Percentiles rank a stretch among this genome's conserved stretches.
Conservation (phyloP, 176 grass and related monocot genomes). For the Triticum aestivum region DNA sequence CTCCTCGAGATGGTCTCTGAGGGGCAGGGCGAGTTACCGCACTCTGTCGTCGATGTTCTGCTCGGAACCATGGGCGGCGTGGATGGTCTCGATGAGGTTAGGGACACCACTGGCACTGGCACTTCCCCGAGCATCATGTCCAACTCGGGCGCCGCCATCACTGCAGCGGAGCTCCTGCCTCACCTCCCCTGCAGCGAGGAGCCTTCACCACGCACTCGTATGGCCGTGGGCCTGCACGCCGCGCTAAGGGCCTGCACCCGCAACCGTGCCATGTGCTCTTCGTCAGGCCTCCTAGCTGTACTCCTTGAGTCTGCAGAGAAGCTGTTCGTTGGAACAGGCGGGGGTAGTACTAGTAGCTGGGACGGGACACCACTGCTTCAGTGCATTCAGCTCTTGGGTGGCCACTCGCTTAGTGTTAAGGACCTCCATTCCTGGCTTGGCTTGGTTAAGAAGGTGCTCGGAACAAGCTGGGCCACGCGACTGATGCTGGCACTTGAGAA, state of each 20-base stretch:
- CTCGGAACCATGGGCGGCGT: slow-evolving; percentile 76
- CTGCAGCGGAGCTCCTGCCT: slow-evolving; percentile 64
- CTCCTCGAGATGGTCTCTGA: slow-evolving; percentile 52
- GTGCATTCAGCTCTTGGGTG: slow-evolving; percentile 81
- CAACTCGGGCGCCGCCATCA: slow-evolving; percentile 58
- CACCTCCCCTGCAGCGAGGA: slow-evolving; percentile 70
- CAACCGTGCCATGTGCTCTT: slow-evolving; percentile 94
- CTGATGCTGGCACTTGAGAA: slow-evolving; percentile 77
- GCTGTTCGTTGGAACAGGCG: slow-evolving; percentile 48
- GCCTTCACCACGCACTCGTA: slow-evolving; percentile 80
- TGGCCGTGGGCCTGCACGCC: slow-evolving; percentile 55
- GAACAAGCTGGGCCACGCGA: slow-evolving; percentile 62
- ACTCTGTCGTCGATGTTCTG: slow-evolving; percentile 76
- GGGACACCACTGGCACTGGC: slow-evolving; percentile 37
- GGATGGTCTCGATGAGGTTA: slow-evolving; percentile 54
- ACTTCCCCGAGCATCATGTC: slow-evolving; percentile 69
- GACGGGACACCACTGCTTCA: slow-evolving; percentile 61
- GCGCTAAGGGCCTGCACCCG: slow-evolving; percentile 73
- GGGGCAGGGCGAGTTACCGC: slow-evolving; percentile 47
- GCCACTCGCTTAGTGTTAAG: slow-evolving; percentile 64
- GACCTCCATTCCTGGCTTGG: slow-evolving; percentile 80
- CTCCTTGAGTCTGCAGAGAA: slow-evolving; percentile 69
- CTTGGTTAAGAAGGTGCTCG: slow-evolving; percentile 61
- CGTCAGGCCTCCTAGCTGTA: slow-evolving; percentile 57
- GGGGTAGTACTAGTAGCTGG: slow-evolving; percentile 44